A percentile compares a stretch with the other conserved stretches of the same genome.
phyloP scores from a whole-genome alignment of 495 filamentous ascomycete species.

The Lichenothelia convexa region DNA sequence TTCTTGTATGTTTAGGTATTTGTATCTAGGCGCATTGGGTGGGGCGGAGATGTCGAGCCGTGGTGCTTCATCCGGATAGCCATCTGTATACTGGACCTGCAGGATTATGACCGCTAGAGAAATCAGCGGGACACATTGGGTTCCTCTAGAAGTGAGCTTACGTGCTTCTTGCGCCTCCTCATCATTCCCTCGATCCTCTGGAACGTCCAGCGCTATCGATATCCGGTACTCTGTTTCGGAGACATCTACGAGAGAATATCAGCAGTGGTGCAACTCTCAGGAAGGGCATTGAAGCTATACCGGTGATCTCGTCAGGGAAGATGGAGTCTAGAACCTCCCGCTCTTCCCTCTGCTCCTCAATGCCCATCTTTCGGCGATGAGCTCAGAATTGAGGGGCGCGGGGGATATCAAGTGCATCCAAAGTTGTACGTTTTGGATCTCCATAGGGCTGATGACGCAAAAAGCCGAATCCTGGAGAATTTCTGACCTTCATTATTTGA shows the following conservation, averaged over 20 bases:
- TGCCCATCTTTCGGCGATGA: constrained; percentile 47
- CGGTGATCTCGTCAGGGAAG: constrained; percentile 93
- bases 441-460: too few relatives aligned
- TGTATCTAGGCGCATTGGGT: constrained; percentile 47
- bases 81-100: constrained; percentile 66
- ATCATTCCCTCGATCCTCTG: constrained; percentile 38
- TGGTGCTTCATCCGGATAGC: constrained; percentile 76
- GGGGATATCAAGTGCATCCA: too few relatives aligned
- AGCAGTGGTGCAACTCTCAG: background rate
- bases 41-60: constrained; percentile 54
- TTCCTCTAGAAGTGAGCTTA: background rate
- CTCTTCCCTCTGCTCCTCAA: constrained; percentile 88
- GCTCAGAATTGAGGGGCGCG: too few relatives aligned
- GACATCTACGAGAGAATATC: constrained; percentile 38
- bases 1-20: constrained; percentile 39
- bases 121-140: constrained; percentile 1
- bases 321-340: constrained; percentile 95
- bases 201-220: constrained; percentile 58
- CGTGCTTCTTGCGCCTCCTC: constrained; percentile 27
- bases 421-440: too few relatives aligned
- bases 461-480: too few relatives aligned
- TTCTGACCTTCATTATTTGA: too few relatives aligned
- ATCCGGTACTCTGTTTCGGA: constrained; percentile 75
- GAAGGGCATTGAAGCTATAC: constrained; percentile 26
- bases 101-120: constrained; percentile 45